These are phyloP conservation scores for Aspergillus pseudoterreus DNA, from an alignment of 2,329 filamentous ascomycete species.

Conservation along the genomic window DNA sequence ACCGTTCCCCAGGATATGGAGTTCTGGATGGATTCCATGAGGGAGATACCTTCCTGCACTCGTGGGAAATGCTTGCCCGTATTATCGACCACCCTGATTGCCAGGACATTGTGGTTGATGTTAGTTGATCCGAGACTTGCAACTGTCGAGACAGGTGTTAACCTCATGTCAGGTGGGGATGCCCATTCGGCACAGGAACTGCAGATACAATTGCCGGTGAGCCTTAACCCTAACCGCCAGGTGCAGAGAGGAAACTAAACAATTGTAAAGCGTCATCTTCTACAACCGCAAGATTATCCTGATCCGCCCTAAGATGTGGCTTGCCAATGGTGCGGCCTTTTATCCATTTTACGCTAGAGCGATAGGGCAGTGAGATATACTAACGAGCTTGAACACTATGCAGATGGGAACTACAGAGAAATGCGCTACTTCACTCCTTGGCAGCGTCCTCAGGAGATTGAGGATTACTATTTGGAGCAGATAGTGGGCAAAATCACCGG, in stretches of 20 bases:
- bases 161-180: conserved; percentile 44
- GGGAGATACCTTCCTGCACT: conserved; percentile 55
- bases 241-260: not conserved
- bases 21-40: conserved; percentile 66
- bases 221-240: not conserved
- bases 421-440: conserved; percentile 63
- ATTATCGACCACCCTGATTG: conserved; percentile 60
- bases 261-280: conserved; percentile 47
- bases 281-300: conserved; percentile 65
- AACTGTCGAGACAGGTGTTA: not conserved
- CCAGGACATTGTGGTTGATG: conserved; percentile 64
- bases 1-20: conserved; percentile 46
- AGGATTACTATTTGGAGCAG: conserved; percentile 62
- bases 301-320: conserved; percentile 68
- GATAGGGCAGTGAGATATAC: not conserved
- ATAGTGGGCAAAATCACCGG: conserved; percentile 57
- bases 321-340: conserved; percentile 54
- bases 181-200: conserved; percentile 60
- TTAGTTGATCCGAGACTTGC: not conserved
- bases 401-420: conserved; percentile 62
- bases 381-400: not conserved
- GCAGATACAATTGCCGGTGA: conserved; percentile 60
- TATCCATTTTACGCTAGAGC: too few relatives aligned
- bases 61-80: conserved; percentile 59
- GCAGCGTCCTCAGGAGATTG: conserved; percentile 53